Evolutionary conservation across 306 rosid species (phyloP), one percentile per base, ranked within the genome.

Genomic region (Leucaena leucocephala): DNA sequence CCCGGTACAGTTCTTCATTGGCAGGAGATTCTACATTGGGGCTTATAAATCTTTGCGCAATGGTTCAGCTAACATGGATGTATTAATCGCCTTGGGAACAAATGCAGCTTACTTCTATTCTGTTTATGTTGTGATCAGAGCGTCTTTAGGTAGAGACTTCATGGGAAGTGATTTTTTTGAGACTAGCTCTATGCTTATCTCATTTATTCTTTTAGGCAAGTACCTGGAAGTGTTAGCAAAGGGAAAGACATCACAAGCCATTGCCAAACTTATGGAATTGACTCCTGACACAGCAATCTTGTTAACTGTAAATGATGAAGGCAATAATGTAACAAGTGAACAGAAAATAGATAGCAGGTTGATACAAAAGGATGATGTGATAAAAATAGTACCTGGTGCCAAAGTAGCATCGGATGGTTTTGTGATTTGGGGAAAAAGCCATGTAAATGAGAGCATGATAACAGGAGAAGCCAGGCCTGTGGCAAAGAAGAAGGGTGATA

Each of bases 61-160:
- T 8, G 92, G 97, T n/a, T 88, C 91, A 0, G 89, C 92, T 38
- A 92, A 92, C 68, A 90, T 92, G 97, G 97, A 92, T 61, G 96
- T 92, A 35, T 75, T 92, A 86, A 89, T 92, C 49, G 88, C 90
- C 10, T 68, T 92, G 79, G 97, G 96, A 74, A 92, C 97, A 79
- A 92, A 92, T 74, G 91, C 96, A 74, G 96, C 97, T 57, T 92
- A 92, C 42, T 92, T 92, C 77, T 92, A 90, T 59, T 92, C 97
- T 1, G 88, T 89, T 8, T 92, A 90, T 69, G 71, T 81, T 7
- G 74, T 86, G 14, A 46, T 80, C 5, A 90, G 96, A 77, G 82
- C 92, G 27, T 92, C 91, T 17, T 57, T 74, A 15, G 83, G 88
- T 27, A 80, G 58, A 21, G 76, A 76, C 58, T 92, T 92, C 80